These are phyloP conservation scores for Boletus rubescentipes DNA, from an alignment of 768 basidiomycete species.

Conservation along the genomic window DNA sequence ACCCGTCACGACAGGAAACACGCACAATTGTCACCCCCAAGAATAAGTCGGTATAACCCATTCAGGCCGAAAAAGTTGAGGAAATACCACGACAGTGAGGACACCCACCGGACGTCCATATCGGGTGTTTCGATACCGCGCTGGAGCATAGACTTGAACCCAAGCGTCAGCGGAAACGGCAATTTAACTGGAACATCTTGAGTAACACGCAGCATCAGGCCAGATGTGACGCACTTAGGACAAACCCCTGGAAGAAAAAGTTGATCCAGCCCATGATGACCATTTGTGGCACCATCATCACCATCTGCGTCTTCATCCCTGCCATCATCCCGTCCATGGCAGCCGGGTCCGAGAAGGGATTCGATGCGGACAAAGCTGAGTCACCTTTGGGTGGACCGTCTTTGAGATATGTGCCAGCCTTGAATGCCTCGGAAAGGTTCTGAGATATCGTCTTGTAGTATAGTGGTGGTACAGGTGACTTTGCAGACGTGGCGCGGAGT, in stretches of 20 bases:
- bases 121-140: constrained; percentile 93
- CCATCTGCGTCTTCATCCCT: constrained; percentile 98
- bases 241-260: constrained; percentile 98
- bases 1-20: constrained; percentile 11
- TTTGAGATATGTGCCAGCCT: constrained; percentile 80
- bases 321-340: constrained; percentile 99
- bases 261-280: constrained; percentile 99
- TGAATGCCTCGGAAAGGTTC: constrained; percentile 69
- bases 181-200: constrained; percentile 70
- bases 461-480: constrained; percentile 75
- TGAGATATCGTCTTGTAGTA: constrained; percentile 77
- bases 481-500: constrained; percentile 74
- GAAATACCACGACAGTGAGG: constrained; percentile 98
- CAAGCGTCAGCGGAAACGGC: constrained; percentile 93
- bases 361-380: constrained; percentile 58
- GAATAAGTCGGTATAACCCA: constrained; percentile 89
- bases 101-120: constrained; percentile 99
- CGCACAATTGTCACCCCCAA: constrained; percentile 87
- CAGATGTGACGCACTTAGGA: constrained; percentile 72
- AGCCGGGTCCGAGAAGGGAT: constrained; percentile 85
- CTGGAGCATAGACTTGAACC: constrained; percentile 98
- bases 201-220: background rate
- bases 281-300: constrained; percentile 99
- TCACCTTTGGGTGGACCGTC: constrained; percentile 73
- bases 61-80: constrained; percentile 98